These are phyloP conservation scores for Cyberlindnera saturnus DNA, from an alignment of 805 yeast genomes.

Conservation along the genomic window DNA sequence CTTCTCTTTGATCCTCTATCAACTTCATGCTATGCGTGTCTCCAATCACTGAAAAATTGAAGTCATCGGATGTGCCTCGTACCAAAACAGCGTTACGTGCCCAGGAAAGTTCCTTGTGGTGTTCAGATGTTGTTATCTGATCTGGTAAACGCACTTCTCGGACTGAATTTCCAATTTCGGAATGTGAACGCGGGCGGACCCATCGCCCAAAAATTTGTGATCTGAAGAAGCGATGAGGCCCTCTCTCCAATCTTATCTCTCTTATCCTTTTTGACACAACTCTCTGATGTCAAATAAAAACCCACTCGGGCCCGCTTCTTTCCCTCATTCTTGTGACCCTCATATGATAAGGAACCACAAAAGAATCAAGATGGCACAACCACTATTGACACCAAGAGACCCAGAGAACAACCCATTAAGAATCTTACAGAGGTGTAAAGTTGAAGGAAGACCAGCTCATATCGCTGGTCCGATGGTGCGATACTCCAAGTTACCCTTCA, in stretches of 20 bases:
- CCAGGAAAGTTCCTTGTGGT: background rate
- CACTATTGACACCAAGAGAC: slow-evolving; percentile 24
- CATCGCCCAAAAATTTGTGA: background rate
- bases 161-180: slow-evolving; percentile 1
- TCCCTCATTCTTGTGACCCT: no score
- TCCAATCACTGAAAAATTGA: background rate
- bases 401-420: slow-evolving; percentile 47
- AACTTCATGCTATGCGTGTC: no score
- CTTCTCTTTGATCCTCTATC: no score
- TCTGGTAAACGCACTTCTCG: background rate
- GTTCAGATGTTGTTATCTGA: background rate
- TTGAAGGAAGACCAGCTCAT: slow-evolving; percentile 48
- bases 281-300: no score
- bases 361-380: slow-evolving; percentile 3
- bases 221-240: no score
- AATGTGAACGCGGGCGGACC: background rate
- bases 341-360: no score
- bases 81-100: background rate
- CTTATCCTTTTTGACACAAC: no score
- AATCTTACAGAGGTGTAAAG: slow-evolving; percentile 41
- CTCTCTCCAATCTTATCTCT: background rate
- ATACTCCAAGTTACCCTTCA: slow-evolving; percentile 88
- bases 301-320: no score
- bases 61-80: background rate
- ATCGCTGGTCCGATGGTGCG: slow-evolving; percentile 96